Percentiles rank a stretch among this genome's conserved stretches.
phyloP scores from a whole-genome alignment of 2,329 filamentous ascomycete species.

The Chaetoscypha palmicola region DNA sequence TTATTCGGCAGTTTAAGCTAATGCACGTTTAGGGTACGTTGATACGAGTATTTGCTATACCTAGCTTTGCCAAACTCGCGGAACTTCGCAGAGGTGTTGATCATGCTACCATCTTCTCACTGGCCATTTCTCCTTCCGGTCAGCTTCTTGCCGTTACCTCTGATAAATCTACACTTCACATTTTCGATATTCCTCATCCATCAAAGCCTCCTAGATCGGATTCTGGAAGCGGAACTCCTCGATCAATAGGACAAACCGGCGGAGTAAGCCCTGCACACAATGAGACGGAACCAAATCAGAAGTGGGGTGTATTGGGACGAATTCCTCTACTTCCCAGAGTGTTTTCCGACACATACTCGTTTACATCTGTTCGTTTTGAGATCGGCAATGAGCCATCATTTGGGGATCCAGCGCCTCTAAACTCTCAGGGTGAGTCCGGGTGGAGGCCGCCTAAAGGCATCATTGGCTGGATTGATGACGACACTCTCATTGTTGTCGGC shows the following conservation, averaged over 20 bases:
- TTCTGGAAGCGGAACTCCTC: constrained; percentile 29
- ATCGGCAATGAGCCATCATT: constrained; percentile 69
- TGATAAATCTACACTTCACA: constrained; percentile 91
- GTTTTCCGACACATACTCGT: constrained; percentile 86
- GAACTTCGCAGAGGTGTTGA: constrained; percentile 89
- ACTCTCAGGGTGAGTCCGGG: constrained; percentile 38
- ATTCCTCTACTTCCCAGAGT: constrained; percentile 78
- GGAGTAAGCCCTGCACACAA: constrained; percentile 28
- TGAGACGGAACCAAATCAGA: constrained; percentile 52
- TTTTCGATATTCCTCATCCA: constrained; percentile 74
- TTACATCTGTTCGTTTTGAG: constrained; percentile 73
- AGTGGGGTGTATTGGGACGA: constrained; percentile 80
- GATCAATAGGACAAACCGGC: constrained; percentile 24
- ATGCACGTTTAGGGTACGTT: constrained; percentile 62
- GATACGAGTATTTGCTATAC: constrained; percentile 76
- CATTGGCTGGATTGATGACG: constrained; percentile 75
- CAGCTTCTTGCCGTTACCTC: constrained; percentile 83
- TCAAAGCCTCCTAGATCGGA: constrained; percentile 35
- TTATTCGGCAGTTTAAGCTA: neutral
- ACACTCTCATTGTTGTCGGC: constrained; percentile 67
- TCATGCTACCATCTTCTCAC: constrained; percentile 75
- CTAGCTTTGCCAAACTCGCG: constrained; percentile 70
- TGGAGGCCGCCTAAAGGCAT: constrained; percentile 67
- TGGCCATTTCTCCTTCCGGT: constrained; percentile 79
- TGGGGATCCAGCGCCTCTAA: constrained; percentile 45